Evolutionary conservation across 441 rosid genomes (phyloP), one percentile per base, ranked within the genome.

Genomic region (Arabidopsis hybrid): DNA sequence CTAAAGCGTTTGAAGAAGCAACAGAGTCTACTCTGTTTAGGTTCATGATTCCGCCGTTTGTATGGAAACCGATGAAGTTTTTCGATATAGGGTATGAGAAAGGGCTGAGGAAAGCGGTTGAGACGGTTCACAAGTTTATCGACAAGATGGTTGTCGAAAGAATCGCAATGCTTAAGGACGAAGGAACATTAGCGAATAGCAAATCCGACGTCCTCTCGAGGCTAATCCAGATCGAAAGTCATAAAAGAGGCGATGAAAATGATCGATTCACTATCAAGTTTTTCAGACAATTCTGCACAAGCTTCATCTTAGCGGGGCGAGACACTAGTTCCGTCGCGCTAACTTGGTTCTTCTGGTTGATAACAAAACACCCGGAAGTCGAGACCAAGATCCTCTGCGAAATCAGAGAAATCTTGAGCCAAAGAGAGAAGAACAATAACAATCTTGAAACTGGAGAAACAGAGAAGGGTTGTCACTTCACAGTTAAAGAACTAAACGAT

Each of bases 251-350:
- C 14, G 31, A 77, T 60, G 61, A 16, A 9, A 81, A 77, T 12
- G 74, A 71, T 45, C 39, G 47, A 32, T 77, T 82, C 14, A 79
- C 77, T 0, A 74, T 80, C 7, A 76, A 79, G 76, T 88, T 80
- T 77, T 84, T 84, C 45, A 78, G 82, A 69, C 92, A 92, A 67
- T 90, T 89, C 69, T 85, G 90, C 49, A 60, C 88, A 5, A 90
- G 91, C 62, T 84, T 89, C 66, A 85, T 90, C 52, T 76, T 92
- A 51, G 97, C 95, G 9, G 95, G 92, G 21, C 80, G 95, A 8
- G 95, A 92, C 83, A 89, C 97, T 34, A 90, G 93, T 69, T 92
- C 95, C 0, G 91, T 90, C 1, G 96, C 85, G 26, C 65, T 92
- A 57, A 79, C 84, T 17, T 90, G 95, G 92, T 90, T 90, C 78